Conservation (phyloP, 2,329 filamentous ascomycete genomes). For the Raffaelea albimanens region DNA sequence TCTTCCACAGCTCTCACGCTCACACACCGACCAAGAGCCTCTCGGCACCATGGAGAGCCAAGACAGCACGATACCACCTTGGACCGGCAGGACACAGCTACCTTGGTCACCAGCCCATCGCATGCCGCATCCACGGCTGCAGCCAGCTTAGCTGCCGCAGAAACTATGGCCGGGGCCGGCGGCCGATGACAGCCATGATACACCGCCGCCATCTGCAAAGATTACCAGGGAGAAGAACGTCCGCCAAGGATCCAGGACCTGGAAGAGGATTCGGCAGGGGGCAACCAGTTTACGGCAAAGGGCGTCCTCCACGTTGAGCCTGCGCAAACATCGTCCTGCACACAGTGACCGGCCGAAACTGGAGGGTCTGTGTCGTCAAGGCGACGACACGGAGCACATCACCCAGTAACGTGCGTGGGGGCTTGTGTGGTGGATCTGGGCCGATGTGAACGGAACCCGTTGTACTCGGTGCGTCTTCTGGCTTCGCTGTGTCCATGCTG, state of each 20-base stretch:
- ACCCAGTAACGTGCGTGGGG: too few species aligned
- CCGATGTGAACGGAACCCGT: too few species aligned
- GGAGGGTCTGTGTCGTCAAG: background rate
- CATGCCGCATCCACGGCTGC: background rate
- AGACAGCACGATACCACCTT: too few species aligned
- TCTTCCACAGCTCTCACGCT: background rate
- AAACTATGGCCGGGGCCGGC: background rate
- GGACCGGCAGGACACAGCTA: background rate
- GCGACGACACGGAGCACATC: background rate
- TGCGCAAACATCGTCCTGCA: background rate
- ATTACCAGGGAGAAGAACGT: background rate
- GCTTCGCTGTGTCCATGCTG: too few species aligned
- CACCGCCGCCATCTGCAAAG: too few species aligned
- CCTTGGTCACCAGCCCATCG: background rate
- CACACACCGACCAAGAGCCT: background rate
- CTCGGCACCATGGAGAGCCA: too few species aligned
- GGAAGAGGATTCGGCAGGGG: background rate
- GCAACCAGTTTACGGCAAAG: background rate
- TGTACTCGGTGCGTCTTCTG: too few species aligned
- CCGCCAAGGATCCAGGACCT: background rate
- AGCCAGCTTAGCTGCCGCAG: background rate
- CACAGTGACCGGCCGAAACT: background rate
- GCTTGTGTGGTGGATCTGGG: too few species aligned
- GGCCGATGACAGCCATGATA: too few species aligned
- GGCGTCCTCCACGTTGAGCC: background rate